A percentile compares a stretch with the other conserved stretches of the same genome.
These are phyloP conservation scores for Colletotrichum phormii DNA, from an alignment of 2,329 filamentous ascomycete genomes.

Conservation along the genomic window DNA sequence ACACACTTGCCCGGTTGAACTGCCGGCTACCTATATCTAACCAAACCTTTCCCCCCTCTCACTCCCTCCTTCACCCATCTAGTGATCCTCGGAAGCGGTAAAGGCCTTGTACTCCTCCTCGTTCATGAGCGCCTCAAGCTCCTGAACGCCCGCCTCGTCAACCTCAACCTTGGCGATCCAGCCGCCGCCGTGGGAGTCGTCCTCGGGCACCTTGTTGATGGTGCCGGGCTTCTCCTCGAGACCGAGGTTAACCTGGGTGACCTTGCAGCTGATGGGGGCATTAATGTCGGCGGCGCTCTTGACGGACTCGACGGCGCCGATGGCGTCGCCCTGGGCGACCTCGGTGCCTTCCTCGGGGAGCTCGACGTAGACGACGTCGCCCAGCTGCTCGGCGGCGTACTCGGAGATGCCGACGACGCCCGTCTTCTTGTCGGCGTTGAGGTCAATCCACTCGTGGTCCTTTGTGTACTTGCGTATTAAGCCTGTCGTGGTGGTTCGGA, in stretches of 20 bases:
- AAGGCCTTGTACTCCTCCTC: conserved; percentile 82
- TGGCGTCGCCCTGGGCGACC: conserved; percentile 81
- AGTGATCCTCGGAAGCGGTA: conserved; percentile 62
- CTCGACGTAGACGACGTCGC: conserved; percentile 98
- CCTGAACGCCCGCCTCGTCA: conserved; percentile 70
- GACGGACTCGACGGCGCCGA: conserved; percentile 97
- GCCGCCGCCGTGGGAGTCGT: conserved; percentile 77
- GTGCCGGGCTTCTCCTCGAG: conserved; percentile 87
- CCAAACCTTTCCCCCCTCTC: neutral
- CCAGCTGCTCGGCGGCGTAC: conserved; percentile 92
- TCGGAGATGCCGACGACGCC: conserved; percentile 87
- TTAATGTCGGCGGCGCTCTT: conserved; percentile 99
- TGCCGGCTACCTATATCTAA: conserved; percentile 16
- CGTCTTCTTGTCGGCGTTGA: conserved; percentile 83
- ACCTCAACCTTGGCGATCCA: conserved; percentile 95
- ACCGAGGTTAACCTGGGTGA: conserved; percentile 77
- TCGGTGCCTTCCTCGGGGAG: conserved; percentile 79
- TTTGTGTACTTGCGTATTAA: conserved; percentile 88
- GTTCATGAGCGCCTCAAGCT: conserved; percentile 83
- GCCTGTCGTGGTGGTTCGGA: conserved; percentile 52
- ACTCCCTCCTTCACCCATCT: neutral
- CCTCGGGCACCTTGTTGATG: conserved; percentile 92
- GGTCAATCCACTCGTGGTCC: conserved; percentile 98
- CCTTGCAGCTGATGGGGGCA: conserved; percentile 82
- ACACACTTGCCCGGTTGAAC: conserved; percentile 37